phyloP scores from a whole-genome alignment of 2,329 filamentous ascomycete genomes.

The Tympanopsis confertula region DNA sequence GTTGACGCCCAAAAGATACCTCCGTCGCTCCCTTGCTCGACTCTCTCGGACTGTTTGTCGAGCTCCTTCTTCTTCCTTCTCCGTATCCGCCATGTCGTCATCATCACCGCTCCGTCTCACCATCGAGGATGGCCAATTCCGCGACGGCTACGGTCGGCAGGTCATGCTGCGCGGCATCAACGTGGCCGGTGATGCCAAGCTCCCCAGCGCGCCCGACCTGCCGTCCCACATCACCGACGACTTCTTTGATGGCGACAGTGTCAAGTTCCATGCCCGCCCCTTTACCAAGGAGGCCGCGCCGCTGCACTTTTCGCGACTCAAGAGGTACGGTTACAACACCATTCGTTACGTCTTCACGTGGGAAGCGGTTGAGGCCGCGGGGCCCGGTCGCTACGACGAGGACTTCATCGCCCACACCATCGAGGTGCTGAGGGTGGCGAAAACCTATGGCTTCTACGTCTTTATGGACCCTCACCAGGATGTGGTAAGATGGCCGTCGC shows the following conservation, averaged over 20 bases:
- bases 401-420: conserved; percentile 89
- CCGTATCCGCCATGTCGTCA: conserved; percentile 1
- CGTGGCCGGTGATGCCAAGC: conserved; percentile 80
- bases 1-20: too few relatives aligned
- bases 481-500: conserved; percentile 55
- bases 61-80: too few relatives aligned
- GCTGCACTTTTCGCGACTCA: conserved; percentile 73
- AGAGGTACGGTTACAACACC: conserved; percentile 87
- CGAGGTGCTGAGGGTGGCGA: conserved; percentile 69
- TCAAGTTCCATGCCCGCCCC: conserved; percentile 78
- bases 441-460: conserved; percentile 83
- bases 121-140: conserved; percentile 77
- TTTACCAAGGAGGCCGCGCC: conserved; percentile 76
- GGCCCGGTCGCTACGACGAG: conserved; percentile 86
- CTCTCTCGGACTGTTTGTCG: too few relatives aligned
- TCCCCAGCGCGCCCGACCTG: conserved; percentile 67
- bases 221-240: conserved; percentile 67
- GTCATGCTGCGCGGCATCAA: conserved; percentile 90
- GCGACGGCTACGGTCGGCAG: conserved; percentile 71
- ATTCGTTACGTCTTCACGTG: conserved; percentile 96
- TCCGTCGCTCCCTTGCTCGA: too few relatives aligned
- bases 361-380: conserved; percentile 93
- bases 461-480: conserved; percentile 99
- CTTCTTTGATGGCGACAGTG: conserved; percentile 88
- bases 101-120: conserved; percentile 70